Evolutionary conservation across 2,329 filamentous ascomycete genomes (phyloP).

Genomic region (Cryoendolithus antarcticus): DNA sequence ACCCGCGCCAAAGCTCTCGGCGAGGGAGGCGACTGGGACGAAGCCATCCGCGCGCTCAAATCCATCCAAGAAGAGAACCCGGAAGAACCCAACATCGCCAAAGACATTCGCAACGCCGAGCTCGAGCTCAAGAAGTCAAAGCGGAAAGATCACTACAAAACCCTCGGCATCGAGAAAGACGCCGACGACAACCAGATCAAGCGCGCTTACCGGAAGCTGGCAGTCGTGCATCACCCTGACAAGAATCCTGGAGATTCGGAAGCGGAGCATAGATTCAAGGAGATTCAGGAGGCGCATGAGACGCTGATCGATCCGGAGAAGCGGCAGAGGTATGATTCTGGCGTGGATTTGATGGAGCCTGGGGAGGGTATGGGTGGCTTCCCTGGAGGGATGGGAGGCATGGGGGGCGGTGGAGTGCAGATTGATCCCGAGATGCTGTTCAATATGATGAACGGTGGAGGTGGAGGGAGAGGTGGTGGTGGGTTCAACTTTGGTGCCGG

Average conservation of each 20-base stretch:
- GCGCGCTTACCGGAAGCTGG: constrained; percentile 90
- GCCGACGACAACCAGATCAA: constrained; percentile 79
- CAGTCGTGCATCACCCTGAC: constrained; percentile 89
- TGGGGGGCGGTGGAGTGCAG: constrained; percentile 30
- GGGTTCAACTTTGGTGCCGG: constrained; percentile 30
- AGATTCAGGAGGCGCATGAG: constrained; percentile 94
- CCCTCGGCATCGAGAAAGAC: constrained; percentile 76
- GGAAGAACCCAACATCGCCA: constrained; percentile 63
- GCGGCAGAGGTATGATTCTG: constrained; percentile 79
- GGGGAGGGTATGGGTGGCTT: constrained; percentile 66
- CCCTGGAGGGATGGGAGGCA: constrained; percentile 28
- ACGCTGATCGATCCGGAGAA: constrained; percentile 91
- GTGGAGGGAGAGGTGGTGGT: constrained; percentile 40
- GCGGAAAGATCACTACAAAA: constrained; percentile 98
- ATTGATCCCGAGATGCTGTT: constrained; percentile 71
- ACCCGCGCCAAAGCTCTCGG: constrained; percentile 86
- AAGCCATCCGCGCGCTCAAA: constrained; percentile 82
- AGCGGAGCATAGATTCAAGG: constrained; percentile 90
- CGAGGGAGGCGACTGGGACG: constrained; percentile 80
- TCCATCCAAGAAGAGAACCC: constrained; percentile 71
- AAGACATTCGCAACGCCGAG: constrained; percentile 81
- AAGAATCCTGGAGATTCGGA: constrained; percentile 83
- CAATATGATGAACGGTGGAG: constrained; percentile 63
- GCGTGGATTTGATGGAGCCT: constrained; percentile 80
- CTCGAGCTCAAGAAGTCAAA: constrained; percentile 95